Evolutionary conservation across 768 basidiomycete species (phyloP).

Genomic region (Leccinellum albellum): DNA sequence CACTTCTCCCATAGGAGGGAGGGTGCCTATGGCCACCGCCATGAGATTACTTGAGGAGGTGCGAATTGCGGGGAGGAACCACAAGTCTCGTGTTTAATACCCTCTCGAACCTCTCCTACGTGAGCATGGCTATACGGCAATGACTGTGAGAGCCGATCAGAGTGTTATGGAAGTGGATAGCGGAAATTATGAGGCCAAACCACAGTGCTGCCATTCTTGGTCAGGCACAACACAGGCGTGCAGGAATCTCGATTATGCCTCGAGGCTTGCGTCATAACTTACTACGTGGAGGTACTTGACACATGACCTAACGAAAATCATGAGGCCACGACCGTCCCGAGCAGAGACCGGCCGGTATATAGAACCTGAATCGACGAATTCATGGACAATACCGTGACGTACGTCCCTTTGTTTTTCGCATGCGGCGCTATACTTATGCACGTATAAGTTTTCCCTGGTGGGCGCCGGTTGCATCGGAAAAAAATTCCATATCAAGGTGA

Average conservation of each 20-base stretch:
- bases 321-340: neutral
- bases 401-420: neutral
- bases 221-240: slow-evolving; percentile 1
- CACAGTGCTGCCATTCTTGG: neutral
- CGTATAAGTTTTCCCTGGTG: neutral
- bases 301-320: neutral
- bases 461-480: neutral
- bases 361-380: neutral
- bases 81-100: slow-evolving; percentile 1
- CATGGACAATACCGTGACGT: no score
- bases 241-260: neutral
- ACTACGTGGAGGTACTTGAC: neutral
- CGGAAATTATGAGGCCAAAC: neutral
- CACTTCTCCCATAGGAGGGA: slow-evolving; percentile 12
- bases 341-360: neutral
- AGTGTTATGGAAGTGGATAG: neutral
- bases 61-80: neutral
- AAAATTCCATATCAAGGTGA: neutral
- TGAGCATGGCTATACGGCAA: neutral
- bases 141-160: neutral
- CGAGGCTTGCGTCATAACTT: neutral
- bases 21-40: neutral
- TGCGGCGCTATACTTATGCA: neutral
- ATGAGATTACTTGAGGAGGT: neutral
- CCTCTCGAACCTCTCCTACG: neutral